These are phyloP conservation scores for Paxillus ammoniavirescens DNA, from an alignment of 768 basidiomycete species.

Conservation along the genomic window DNA sequence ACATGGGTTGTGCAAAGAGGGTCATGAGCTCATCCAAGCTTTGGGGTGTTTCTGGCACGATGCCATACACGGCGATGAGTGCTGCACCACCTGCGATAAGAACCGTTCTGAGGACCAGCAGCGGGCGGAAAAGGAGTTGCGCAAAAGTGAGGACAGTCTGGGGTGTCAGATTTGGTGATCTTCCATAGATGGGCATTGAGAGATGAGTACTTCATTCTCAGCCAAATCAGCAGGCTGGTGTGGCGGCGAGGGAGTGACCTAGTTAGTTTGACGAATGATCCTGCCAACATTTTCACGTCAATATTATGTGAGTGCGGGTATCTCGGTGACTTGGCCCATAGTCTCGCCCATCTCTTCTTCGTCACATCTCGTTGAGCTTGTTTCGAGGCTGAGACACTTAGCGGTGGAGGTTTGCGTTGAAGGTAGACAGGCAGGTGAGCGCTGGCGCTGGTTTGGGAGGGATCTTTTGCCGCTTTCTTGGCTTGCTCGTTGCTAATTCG, in stretches of 20 bases:
- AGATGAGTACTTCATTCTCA: slow-evolving; percentile 30
- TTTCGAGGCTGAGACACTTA: not conserved
- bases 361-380: not conserved
- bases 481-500: slow-evolving; percentile 20
- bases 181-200: too few species aligned
- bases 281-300: not conserved
- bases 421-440: not conserved
- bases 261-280: not conserved
- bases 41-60: slow-evolving; percentile 87
- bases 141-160: slow-evolving; percentile 49
- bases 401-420: not conserved
- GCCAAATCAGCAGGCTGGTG: slow-evolving; percentile 27
- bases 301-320: not conserved
- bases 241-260: slow-evolving; percentile 8
- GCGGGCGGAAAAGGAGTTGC: slow-evolving; percentile 72
- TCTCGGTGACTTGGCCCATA: not conserved
- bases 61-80: slow-evolving; percentile 88
- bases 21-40: slow-evolving; percentile 80
- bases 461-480: slow-evolving; percentile 10
- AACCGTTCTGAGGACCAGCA: slow-evolving; percentile 83
- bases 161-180: too few species aligned
- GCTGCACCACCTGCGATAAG: slow-evolving; percentile 88
- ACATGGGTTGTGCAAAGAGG: slow-evolving; percentile 71
- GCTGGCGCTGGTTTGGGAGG: not conserved
- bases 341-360: not conserved